These are phyloP conservation scores for Fusarium tuaranense DNA, from an alignment of 2,329 filamentous ascomycete species.

Conservation along the genomic window DNA sequence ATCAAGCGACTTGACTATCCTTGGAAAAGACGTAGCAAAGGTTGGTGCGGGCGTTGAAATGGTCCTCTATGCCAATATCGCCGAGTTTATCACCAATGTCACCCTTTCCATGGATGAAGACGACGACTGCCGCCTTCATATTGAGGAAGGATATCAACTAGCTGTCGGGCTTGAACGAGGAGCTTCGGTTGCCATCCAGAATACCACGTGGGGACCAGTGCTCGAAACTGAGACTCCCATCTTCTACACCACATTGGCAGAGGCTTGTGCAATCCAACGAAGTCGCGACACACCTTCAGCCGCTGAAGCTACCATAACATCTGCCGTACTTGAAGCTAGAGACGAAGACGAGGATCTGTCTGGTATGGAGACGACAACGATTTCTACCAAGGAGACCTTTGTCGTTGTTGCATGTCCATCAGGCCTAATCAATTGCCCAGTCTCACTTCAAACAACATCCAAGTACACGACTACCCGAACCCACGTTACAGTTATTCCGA, in stretches of 20 bases:
- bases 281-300: constrained; percentile 27
- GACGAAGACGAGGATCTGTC: constrained; percentile 30
- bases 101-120: constrained; percentile 51
- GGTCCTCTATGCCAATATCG: constrained; percentile 63
- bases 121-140: constrained; percentile 57
- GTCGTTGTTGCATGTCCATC: constrained; percentile 59
- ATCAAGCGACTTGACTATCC: not conserved
- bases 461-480: constrained; percentile 54
- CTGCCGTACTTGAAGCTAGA: not conserved
- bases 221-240: constrained; percentile 61
- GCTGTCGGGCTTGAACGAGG: constrained; percentile 66
- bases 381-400: constrained; percentile 55
- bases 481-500: constrained; percentile 53
- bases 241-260: constrained; percentile 63
- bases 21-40: constrained; percentile 11
- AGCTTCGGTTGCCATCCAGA: constrained; percentile 59
- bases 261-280: constrained; percentile 53
- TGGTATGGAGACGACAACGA: constrained; percentile 54
- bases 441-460: constrained; percentile 59
- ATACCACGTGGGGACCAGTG: constrained; percentile 62
- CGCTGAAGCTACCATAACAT: constrained; percentile 34
- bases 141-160: constrained; percentile 63
- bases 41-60: constrained; percentile 60
- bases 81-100: constrained; percentile 65
- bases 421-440: constrained; percentile 62